These are phyloP conservation scores for Lagerstroemia speciosa DNA, from an alignment of 345 rosid genomes.

Conservation along the genomic window DNA sequence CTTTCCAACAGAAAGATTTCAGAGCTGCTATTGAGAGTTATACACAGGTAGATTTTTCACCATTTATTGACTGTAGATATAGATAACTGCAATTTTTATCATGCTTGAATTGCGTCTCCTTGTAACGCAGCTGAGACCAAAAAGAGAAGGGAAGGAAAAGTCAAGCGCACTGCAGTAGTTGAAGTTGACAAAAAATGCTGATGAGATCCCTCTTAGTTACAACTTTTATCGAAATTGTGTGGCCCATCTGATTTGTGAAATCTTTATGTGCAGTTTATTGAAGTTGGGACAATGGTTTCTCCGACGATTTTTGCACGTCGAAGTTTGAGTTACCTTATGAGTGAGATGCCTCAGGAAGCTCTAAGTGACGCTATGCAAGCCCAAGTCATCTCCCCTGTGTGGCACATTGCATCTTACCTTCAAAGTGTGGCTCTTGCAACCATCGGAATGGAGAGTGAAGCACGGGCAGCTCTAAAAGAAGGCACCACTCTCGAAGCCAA, in stretches of 20 bases:
- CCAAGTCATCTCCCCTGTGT: constrained; percentile 71
- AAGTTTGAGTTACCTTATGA: constrained; percentile 69
- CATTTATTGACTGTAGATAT: neutral
- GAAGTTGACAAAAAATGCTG: neutral
- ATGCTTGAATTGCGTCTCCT: neutral
- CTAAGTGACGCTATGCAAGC: constrained; percentile 78
- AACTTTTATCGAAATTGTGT: neutral
- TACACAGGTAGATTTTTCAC: constrained; percentile 47
- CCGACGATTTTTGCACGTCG: constrained; percentile 81
- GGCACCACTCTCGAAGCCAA: constrained; percentile 58
- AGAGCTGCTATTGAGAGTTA: constrained; percentile 60
- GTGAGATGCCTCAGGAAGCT: constrained; percentile 72
- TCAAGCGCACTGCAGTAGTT: neutral
- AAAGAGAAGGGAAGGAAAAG: neutral
- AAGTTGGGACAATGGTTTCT: constrained; percentile 75
- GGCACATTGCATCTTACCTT: constrained; percentile 85
- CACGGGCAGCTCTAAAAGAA: constrained; percentile 63
- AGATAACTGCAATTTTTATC: neutral
- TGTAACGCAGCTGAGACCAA: neutral
- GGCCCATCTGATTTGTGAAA: neutral
- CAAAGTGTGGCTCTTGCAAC: constrained; percentile 63
- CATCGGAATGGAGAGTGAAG: constrained; percentile 67
- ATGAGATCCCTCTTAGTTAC: neutral
- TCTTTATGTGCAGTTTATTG: constrained; percentile 52
- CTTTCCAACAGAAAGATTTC: constrained; percentile 71